Conservation (phyloP, 2,329 filamentous ascomycete genomes). For the Neonectria neomacrospora region DNA sequence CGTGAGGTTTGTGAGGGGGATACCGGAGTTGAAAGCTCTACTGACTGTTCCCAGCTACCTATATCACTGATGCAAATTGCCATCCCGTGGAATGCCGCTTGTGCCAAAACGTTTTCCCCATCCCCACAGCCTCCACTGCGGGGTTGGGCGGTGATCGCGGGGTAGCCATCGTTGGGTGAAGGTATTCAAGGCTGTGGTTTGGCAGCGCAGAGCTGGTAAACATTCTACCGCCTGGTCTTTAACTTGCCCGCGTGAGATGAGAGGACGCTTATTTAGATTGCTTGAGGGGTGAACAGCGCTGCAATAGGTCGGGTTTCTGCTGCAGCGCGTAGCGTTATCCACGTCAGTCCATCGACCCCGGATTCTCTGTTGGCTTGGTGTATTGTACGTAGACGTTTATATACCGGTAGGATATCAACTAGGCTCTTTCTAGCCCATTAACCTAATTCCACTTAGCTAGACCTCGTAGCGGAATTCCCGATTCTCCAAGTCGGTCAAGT, state of each 20-base stretch:
- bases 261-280: neutral
- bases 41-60: neutral
- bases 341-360: neutral
- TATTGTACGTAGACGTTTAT: too few relatives aligned
- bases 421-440: too few relatives aligned
- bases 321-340: neutral
- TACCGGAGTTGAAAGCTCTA: neutral
- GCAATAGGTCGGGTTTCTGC: too few relatives aligned
- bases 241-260: neutral
- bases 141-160: slow-evolving; percentile 6
- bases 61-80: neutral
- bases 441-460: slow-evolving; percentile 1
- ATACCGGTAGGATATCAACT: too few relatives aligned
- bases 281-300: too few relatives aligned
- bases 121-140: neutral
- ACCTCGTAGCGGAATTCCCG: slow-evolving; percentile 32
- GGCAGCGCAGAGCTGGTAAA: slow-evolving; percentile 9
- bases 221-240: slow-evolving; percentile 12
- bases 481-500: slow-evolving; percentile 35
- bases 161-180: neutral
- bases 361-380: neutral
- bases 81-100: neutral
- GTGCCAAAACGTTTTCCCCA: slow-evolving; percentile 27
- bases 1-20: slow-evolving; percentile 9
- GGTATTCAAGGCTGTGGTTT: neutral